These are phyloP conservation scores for Diddensiella caesifluorescens DNA, from an alignment of 805 yeast genomes.

Conservation along the genomic window DNA sequence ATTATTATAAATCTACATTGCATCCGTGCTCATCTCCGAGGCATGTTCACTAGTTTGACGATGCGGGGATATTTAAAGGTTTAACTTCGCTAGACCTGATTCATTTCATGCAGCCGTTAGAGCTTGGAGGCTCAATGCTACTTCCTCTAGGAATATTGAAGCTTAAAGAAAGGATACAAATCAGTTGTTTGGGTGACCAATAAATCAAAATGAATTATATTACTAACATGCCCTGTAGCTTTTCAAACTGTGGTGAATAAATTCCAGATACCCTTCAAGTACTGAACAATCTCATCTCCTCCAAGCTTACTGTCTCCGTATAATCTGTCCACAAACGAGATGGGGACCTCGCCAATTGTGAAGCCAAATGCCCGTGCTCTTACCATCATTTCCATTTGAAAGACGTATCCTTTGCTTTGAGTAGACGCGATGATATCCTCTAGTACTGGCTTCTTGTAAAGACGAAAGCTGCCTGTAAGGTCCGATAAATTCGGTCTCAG, in stretches of 20 bases:
- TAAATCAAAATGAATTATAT: no score
- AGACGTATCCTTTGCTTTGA: conserved; percentile 71
- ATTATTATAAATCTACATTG: no score
- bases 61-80: no score
- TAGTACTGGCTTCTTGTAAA: conserved; percentile 65
- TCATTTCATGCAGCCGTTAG: no score
- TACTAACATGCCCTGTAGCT: no score
- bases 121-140: no score
- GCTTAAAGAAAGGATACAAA: no score
- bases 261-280: conserved; percentile 70
- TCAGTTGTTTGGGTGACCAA: no score
- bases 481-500: conserved; percentile 70
- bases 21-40: no score
- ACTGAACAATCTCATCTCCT: conserved; percentile 74
- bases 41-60: no score
- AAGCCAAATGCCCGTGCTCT: conserved; percentile 72
- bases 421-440: conserved; percentile 62
- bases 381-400: conserved; percentile 87
- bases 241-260: conserved; percentile 56
- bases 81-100: no score
- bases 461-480: conserved; percentile 70
- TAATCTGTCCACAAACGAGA: conserved; percentile 69
- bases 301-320: conserved; percentile 77
- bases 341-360: conserved; percentile 73
- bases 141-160: no score